phyloP scores from a whole-genome alignment of 495 filamentous ascomycete species.

The Aspergillus sclerotiicarbonarius region DNA sequence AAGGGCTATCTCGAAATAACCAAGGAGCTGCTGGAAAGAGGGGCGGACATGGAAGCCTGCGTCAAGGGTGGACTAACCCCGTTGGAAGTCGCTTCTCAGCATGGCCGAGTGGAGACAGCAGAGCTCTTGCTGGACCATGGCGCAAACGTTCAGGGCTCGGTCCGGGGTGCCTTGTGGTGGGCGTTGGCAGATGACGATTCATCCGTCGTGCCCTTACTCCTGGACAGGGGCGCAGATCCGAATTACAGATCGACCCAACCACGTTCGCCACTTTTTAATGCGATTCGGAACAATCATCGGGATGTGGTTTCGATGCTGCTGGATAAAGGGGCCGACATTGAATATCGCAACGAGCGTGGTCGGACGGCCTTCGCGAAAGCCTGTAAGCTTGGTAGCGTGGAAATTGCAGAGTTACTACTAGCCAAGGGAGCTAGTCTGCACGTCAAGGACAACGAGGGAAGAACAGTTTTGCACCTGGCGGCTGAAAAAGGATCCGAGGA shows the following conservation, averaged over 20 bases:
- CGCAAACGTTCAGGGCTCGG: no score
- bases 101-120: background rate
- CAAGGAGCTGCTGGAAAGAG: background rate
- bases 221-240: no score
- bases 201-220: no score
- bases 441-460: background rate
- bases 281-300: no score
- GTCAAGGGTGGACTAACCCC: background rate
- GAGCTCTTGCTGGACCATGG: background rate
- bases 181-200: no score
- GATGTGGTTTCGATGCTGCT: no score
- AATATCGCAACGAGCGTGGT: background rate
- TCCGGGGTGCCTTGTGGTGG: no score
- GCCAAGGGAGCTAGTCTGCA: background rate
- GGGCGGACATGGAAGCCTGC: background rate
- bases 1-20: no score
- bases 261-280: no score
- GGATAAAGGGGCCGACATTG: background rate
- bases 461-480: background rate
- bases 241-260: no score
- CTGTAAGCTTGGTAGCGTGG: background rate
- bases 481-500: background rate
- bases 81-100: background rate
- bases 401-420: background rate
- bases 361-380: background rate